These are phyloP conservation scores for Daedaleopsis nitida DNA, from an alignment of 768 basidiomycete genomes.

Conservation along the genomic window DNA sequence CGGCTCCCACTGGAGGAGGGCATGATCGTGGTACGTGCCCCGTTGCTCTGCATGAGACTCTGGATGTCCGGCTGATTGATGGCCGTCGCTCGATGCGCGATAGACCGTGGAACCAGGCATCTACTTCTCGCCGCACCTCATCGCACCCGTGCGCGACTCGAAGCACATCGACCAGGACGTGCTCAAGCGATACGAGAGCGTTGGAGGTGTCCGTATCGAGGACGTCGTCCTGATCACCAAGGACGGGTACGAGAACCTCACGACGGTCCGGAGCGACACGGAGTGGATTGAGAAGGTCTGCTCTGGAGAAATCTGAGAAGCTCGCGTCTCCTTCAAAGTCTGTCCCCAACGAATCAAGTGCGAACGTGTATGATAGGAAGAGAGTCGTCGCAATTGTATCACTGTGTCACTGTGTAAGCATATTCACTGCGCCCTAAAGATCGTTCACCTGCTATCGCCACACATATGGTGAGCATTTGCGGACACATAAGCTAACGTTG, in stretches of 20 bases:
- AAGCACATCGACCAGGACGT: constrained; percentile 69
- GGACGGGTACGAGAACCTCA: constrained; percentile 80
- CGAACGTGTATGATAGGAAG: not conserved
- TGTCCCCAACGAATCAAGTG: not conserved
- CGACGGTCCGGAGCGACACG: constrained; percentile 80
- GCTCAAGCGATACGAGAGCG: constrained; percentile 69
- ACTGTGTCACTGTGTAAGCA: not conserved
- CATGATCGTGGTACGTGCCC: constrained; percentile 80
- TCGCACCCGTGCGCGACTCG: constrained; percentile 65
- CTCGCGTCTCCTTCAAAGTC: not conserved
- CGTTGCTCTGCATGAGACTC: not conserved
- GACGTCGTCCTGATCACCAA: constrained; percentile 84
- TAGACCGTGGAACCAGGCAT: constrained; percentile 91
- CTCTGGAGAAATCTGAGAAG: constrained; percentile 52
- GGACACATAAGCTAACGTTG: too few relatives aligned
- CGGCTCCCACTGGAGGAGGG: constrained; percentile 69
- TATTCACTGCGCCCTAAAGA: too few relatives aligned
- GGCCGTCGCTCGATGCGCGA: too few relatives aligned
- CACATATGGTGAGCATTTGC: too few relatives aligned
- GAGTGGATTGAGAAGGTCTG: constrained; percentile 84
- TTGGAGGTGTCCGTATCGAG: constrained; percentile 94
- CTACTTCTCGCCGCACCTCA: constrained; percentile 81
- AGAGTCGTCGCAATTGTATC: not conserved
- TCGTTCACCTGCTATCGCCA: too few relatives aligned
- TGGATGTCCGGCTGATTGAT: not conserved